Evolutionary conservation across 164 flowering plant species (phyloP).

Genomic region (Vitis vinifera): DNA sequence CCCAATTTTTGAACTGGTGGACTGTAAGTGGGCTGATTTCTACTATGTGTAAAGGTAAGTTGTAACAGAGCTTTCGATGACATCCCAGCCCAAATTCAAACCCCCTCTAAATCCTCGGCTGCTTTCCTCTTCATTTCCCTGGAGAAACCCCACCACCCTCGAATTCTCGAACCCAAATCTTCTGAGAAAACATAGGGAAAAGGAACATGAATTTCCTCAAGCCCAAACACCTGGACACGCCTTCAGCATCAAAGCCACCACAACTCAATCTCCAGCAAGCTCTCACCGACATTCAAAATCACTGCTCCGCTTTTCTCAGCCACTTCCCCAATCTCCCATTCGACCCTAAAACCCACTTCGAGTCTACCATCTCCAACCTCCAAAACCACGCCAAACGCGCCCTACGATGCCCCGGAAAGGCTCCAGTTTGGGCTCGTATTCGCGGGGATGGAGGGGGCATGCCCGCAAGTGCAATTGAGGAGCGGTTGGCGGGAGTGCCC

Average conservation of each 20-base stretch:
- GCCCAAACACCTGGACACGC: neutral
- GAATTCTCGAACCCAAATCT: neutral
- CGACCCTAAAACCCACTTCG: constrained; percentile 32
- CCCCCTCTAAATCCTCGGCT: too few species aligned
- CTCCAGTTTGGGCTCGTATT: constrained; percentile 45
- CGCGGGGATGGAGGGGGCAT: constrained; percentile 14
- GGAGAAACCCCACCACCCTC: too few species aligned
- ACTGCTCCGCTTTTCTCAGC: constrained; percentile 36
- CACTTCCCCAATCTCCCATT: constrained; percentile 24
- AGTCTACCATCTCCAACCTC: constrained; percentile 22
- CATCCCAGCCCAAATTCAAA: too few species aligned
- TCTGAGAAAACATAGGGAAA: too few species aligned
- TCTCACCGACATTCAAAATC: constrained; percentile 32
- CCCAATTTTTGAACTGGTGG: too few species aligned
- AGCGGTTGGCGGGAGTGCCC: constrained; percentile 77
- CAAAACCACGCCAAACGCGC: constrained; percentile 31
- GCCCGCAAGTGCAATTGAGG: constrained; percentile 57
- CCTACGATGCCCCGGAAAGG: constrained; percentile 7
- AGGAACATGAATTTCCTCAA: constrained; percentile 5
- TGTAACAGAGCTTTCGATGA: too few species aligned
- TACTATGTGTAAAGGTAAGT: too few species aligned
- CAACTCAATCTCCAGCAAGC: constrained; percentile 31
- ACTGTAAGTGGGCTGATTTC: too few species aligned
- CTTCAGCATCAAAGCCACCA: constrained; percentile 19
- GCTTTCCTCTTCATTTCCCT: too few species aligned